These are phyloP conservation scores for Hordeum marinum DNA, from an alignment of 176 grass and related monocot genomes.

Conservation along the genomic window DNA sequence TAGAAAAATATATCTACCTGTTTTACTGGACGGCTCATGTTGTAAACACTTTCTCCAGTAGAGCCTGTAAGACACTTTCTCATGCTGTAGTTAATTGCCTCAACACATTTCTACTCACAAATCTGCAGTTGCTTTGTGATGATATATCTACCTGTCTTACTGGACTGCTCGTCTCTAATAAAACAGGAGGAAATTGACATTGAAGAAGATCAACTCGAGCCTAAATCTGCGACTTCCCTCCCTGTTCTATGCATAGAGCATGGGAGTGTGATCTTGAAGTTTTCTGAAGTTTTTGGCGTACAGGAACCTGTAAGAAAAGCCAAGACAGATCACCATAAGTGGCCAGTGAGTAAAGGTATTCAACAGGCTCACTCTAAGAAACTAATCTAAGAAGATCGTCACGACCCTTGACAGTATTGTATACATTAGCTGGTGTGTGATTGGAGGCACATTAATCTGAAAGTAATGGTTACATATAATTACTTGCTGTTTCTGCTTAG, in stretches of 20 bases:
- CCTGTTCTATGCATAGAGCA: constrained; percentile 87
- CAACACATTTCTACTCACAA: constrained; percentile 1
- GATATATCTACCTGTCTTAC: constrained; percentile 9
- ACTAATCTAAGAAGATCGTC: not conserved
- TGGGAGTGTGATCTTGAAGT: constrained; percentile 74
- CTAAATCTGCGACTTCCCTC: constrained; percentile 49
- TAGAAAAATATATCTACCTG: too few relatives aligned
- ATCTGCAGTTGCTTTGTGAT: constrained; percentile 14
- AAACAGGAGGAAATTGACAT: constrained; percentile 45
- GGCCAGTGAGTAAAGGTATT: constrained; percentile 61
- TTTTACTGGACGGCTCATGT: too few relatives aligned
- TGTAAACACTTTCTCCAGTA: too few relatives aligned
- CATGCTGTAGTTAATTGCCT: not conserved
- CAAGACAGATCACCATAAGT: constrained; percentile 49
- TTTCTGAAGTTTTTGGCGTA: constrained; percentile 96
- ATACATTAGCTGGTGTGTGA: constrained; percentile 18
- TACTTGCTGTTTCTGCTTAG: not conserved
- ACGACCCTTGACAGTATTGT: not conserved
- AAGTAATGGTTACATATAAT: not conserved
- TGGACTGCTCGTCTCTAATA: constrained; percentile 26
- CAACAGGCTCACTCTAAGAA: constrained; percentile 3
- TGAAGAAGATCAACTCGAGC: constrained; percentile 47
- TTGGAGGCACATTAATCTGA: constrained; percentile 8
- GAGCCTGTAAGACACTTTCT: not conserved
- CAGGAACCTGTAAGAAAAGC: constrained; percentile 64